Evolutionary conservation across 192 early-diverging fungal species (phyloP).

Genomic region (Chytriomyces sp.): DNA sequence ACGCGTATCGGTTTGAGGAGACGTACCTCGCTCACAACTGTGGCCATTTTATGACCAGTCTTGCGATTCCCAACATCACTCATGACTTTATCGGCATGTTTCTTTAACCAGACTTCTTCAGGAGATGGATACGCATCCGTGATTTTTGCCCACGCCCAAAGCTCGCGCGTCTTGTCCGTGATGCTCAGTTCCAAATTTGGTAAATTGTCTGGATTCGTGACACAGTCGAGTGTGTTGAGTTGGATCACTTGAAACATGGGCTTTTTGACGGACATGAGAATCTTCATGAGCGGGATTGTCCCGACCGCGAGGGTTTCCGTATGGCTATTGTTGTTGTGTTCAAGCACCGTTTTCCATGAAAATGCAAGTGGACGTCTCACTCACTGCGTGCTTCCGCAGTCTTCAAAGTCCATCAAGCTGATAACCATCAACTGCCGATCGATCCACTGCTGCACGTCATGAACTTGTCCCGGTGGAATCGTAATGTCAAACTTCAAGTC

Average conservation of each 20-base stretch:
- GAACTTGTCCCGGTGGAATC: constrained; percentile 51
- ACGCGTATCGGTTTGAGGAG: neutral
- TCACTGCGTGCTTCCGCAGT: constrained; percentile 11
- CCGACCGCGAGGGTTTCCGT: constrained; percentile 36
- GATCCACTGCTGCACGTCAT: constrained; percentile 53
- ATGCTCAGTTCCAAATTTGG: constrained; percentile 44
- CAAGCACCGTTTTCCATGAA: neutral
- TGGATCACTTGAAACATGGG: constrained; percentile 41
- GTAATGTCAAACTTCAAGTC: constrained; percentile 40
- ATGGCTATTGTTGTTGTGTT: constrained; percentile 17
- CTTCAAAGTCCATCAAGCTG: constrained; percentile 40
- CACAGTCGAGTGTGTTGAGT: constrained; percentile 34
- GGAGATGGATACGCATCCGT: constrained; percentile 36
- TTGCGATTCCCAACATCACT: constrained; percentile 22
- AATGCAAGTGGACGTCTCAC: neutral
- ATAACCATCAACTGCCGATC: constrained; percentile 44
- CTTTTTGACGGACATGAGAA: constrained; percentile 41
- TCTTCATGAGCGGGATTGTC: constrained; percentile 44
- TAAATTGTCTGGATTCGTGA: neutral
- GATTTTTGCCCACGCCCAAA: constrained; percentile 51
- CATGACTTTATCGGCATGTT: constrained; percentile 33
- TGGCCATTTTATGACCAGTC: neutral
- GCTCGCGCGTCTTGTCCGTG: constrained; percentile 45
- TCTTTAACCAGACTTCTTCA: constrained; percentile 47
- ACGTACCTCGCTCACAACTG: neutral